Evolutionary conservation across 2,329 filamentous ascomycete genomes (phyloP), one percentile per base, ranked within the genome.

Genomic region (Penicillium freii): DNA sequence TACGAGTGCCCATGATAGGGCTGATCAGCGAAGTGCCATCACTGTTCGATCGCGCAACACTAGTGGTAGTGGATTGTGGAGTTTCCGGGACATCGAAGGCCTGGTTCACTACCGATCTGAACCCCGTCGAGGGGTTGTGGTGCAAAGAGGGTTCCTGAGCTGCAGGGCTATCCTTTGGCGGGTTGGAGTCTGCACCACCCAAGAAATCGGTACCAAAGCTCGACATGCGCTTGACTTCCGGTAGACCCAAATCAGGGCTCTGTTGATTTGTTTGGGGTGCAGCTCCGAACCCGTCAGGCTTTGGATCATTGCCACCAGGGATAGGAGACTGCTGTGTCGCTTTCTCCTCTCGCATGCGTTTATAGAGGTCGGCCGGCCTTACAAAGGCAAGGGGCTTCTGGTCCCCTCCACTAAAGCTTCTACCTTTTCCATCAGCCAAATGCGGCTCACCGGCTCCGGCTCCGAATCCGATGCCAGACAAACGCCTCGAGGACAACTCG

Each of bases 341-440:
- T 77, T 80, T 81, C 62, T 90, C 88, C 63, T 90, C 87, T 51
- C 84, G 84, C 71, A 88, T 80, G 6, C 88, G 84, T 67, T 84
- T 87, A 71, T 93, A 92, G 42, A 92, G 87, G 63, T 95, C 90
- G 13, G 88, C 84, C 1, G 91, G 89, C 38, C 89, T 82, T 55
- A 91, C 81, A 63, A 93, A 87, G 0, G 86, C 82, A 21, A 84
- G 74, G 1, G 84, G 71, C 64, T 86, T 87, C 49, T 76, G 60
- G 19, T 61, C 60, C 25, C 58, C 47, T 36, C 39, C 56, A 21
- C 36, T 46, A 25, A 80, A 63, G 27, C 74, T 74, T 15, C 51
- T 45, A 25, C 43, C 29, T 25, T 59, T 61, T 9, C 46, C 45
- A 11, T 66, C 66, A 31, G 42, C 34, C 7, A 64, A 59, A n/a